phyloP scores from a whole-genome alignment of 352 stramenopile species.

The Thalassiosira exigua region DNA sequence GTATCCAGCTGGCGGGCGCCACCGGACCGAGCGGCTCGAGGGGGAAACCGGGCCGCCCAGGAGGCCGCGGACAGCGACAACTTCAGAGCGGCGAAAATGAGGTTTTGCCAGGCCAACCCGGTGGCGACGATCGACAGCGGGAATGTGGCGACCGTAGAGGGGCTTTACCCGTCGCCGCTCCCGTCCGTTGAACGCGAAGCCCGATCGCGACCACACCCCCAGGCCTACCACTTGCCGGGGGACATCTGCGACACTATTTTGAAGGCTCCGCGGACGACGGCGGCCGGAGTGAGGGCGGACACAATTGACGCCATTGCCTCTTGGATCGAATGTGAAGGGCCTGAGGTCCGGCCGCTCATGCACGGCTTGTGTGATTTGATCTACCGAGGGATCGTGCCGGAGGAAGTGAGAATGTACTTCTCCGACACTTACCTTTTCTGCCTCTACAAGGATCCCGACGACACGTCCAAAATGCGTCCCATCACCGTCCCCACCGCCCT shows the following conservation, averaged over 20 bases:
- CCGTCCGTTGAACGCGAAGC: background rate
- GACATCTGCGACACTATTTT: background rate
- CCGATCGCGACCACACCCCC: no score
- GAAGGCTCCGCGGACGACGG: background rate
- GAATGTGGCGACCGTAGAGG: background rate
- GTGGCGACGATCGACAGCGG: slow-evolving; percentile 3
- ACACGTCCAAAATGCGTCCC: slow-evolving; percentile 19
- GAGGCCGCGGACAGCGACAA: slow-evolving; percentile 40
- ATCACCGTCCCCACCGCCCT: slow-evolving; percentile 20
- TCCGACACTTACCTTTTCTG: slow-evolving; percentile 16
- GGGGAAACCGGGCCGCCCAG: slow-evolving; percentile 18
- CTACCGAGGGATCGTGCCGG: slow-evolving; percentile 1
- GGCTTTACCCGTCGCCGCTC: background rate
- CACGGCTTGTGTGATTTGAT: background rate
- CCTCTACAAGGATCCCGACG: slow-evolving; percentile 19
- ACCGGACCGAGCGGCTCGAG: no score
- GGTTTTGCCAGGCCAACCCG: slow-evolving; percentile 16
- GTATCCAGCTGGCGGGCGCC: no score
- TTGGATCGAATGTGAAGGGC: background rate
- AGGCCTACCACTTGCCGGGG: no score
- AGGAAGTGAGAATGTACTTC: slow-evolving; percentile 1
- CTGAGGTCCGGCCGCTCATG: background rate
- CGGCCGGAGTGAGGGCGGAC: background rate
- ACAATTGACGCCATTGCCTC: background rate
- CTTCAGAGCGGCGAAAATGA: slow-evolving; percentile 16